These are phyloP conservation scores for Ogataea hybrid DNA, from an alignment of 1,139 yeast genomes.

Conservation along the genomic window DNA sequence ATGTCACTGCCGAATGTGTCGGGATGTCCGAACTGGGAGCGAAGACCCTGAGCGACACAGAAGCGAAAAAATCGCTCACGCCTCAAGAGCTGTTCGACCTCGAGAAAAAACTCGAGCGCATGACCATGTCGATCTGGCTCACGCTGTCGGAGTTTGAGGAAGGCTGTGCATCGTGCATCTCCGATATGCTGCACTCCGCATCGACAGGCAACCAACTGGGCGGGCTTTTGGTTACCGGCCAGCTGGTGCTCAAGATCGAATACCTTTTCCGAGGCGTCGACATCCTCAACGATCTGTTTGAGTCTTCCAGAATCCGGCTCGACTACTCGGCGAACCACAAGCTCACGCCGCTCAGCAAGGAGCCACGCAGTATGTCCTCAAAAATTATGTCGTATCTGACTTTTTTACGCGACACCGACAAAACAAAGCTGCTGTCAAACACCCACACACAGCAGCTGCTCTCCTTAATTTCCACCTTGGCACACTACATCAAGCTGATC, in stretches of 20 bases:
- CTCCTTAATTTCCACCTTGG: constrained; percentile 85
- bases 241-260: constrained; percentile 71
- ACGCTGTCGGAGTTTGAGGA: constrained; percentile 89
- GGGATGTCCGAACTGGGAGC: constrained; percentile 39
- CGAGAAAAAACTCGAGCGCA: constrained; percentile 65
- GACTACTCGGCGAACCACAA: constrained; percentile 23
- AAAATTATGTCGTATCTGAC: constrained; percentile 77
- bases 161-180: constrained; percentile 85
- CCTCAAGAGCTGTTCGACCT: constrained; percentile 52
- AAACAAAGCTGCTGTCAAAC: constrained; percentile 29
- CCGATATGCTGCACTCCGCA: constrained; percentile 88
- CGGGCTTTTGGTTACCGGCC: constrained; percentile 74
- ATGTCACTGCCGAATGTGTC: constrained; percentile 61
- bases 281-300: constrained; percentile 37
- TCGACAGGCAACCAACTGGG: constrained; percentile 70
- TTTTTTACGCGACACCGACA: constrained; percentile 56
- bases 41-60: constrained; percentile 10
- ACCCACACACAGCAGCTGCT: constrained; percentile 62
- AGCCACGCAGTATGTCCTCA: constrained; percentile 86
- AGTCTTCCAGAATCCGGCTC: constrained; percentile 19
- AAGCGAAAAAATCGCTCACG: constrained; percentile 35
- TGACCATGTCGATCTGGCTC: constrained; percentile 83
- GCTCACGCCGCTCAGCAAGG: constrained; percentile 47
- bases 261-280: constrained; percentile 79
- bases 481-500: constrained; percentile 85